phyloP scores from a whole-genome alignment of 1,139 yeast species.

The Sugiyamaella castrensis region DNA sequence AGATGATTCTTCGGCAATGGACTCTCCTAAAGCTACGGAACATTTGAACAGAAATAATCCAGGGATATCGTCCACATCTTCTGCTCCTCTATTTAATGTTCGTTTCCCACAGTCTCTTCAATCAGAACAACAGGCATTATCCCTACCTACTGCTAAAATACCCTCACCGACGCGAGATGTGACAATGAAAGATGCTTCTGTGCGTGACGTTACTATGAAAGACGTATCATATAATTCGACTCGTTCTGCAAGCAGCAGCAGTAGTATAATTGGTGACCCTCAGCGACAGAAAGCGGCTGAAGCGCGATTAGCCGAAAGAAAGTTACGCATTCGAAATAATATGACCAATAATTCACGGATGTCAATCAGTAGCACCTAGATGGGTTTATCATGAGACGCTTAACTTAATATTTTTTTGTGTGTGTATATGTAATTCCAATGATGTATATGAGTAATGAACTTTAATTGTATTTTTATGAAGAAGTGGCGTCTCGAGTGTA shows the following conservation, averaged over 20 bases:
- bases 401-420: too few relatives aligned
- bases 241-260: slow-evolving; percentile 7
- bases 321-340: slow-evolving; percentile 5
- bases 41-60: background rate
- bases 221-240: slow-evolving; percentile 13
- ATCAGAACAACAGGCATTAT: background rate
- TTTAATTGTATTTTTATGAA: too few relatives aligned
- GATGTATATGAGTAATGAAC: too few relatives aligned
- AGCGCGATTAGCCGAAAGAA: slow-evolving; percentile 10
- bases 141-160: background rate
- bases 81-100: slow-evolving; percentile 2
- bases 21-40: slow-evolving; percentile 5
- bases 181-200: slow-evolving; percentile 11
- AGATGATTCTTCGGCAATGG: slow-evolving; percentile 3
- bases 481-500: too few relatives aligned
- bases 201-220: slow-evolving; percentile 15
- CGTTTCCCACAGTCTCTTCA: background rate
- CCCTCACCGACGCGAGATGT: slow-evolving; percentile 1
- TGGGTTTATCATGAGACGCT: too few relatives aligned
- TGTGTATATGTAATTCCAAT: too few relatives aligned
- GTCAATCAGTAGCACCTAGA: slow-evolving; percentile 7
- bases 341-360: slow-evolving; percentile 11
- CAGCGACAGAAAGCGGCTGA: slow-evolving; percentile 8
- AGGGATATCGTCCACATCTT: too few relatives aligned
- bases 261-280: slow-evolving; percentile 6